These are phyloP conservation scores for Trypethelium eluteriae DNA, from an alignment of 495 filamentous ascomycete species.

Conservation along the genomic window DNA sequence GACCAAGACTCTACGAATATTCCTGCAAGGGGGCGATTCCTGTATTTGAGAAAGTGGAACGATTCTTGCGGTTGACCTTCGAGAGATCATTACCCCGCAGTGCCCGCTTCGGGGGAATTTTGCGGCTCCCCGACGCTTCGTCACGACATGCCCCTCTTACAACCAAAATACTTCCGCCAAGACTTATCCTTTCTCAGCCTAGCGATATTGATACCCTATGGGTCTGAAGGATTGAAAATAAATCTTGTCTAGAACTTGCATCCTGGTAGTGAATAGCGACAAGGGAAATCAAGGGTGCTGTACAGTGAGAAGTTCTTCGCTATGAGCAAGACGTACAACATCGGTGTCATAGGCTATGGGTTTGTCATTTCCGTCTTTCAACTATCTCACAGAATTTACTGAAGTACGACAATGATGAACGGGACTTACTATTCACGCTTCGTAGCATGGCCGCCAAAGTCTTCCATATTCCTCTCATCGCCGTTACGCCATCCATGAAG, in stretches of 20 bases:
- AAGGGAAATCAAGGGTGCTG: too few relatives aligned
- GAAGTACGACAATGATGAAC: too few relatives aligned
- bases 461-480: conserved; percentile 86
- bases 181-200: too few relatives aligned
- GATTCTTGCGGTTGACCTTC: not conserved
- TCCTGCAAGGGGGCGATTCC: not conserved
- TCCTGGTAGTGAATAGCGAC: too few relatives aligned
- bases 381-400: too few relatives aligned
- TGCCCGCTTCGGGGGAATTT: not conserved
- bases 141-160: not conserved
- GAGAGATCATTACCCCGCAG: conserved; percentile 1
- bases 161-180: not conserved
- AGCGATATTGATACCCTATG: too few relatives aligned
- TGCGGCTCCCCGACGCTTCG: not conserved
- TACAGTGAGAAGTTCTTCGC: not conserved
- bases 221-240: too few relatives aligned
- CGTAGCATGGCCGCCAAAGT: conserved; percentile 63
- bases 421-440: not conserved
- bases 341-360: conserved; percentile 59
- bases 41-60: not conserved
- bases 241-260: too few relatives aligned
- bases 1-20: not conserved
- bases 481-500: conserved; percentile 52
- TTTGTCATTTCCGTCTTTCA: not conserved
- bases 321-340: conserved; percentile 50